A percentile compares a stretch with the other conserved stretches of the same genome.
Evolutionary conservation across 2,329 filamentous ascomycete genomes (phyloP).

Genomic region (Fusarium sp.): DNA sequence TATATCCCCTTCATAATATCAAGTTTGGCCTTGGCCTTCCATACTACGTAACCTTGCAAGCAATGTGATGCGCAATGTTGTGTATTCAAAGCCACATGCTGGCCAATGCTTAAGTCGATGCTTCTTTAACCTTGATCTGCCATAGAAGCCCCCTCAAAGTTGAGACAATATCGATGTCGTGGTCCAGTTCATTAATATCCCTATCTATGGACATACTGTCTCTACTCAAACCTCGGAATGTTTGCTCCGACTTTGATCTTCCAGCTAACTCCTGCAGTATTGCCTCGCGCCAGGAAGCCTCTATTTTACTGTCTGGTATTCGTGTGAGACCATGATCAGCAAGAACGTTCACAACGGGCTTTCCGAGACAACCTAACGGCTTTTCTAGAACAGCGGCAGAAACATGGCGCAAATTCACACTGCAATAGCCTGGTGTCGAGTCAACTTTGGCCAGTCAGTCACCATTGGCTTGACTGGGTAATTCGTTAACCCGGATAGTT

Average conservation of each 20-base stretch:
- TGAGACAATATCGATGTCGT: neutral
- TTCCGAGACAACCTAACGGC: conserved; percentile 6
- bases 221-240: neutral
- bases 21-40: neutral
- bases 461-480: conserved; percentile 2
- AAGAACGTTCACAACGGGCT: neutral
- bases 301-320: neutral
- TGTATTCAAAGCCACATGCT: neutral
- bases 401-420: conserved; percentile 25
- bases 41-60: neutral
- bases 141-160: neutral
- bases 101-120: neutral
- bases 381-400: conserved; percentile 35
- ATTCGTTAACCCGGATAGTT: neutral
- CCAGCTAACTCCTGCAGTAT: neutral
- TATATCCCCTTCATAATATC: neutral
- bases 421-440: conserved; percentile 2
- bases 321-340: neutral
- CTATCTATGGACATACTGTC: no score
- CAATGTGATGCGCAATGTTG: neutral
- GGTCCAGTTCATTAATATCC: neutral
- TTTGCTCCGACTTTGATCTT: neutral
- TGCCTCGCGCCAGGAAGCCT: neutral
- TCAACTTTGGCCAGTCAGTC: conserved; percentile 14
- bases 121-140: neutral